phyloP scores from a whole-genome alignment of 495 filamentous ascomycete species.

The Ramalina peruviana region DNA sequence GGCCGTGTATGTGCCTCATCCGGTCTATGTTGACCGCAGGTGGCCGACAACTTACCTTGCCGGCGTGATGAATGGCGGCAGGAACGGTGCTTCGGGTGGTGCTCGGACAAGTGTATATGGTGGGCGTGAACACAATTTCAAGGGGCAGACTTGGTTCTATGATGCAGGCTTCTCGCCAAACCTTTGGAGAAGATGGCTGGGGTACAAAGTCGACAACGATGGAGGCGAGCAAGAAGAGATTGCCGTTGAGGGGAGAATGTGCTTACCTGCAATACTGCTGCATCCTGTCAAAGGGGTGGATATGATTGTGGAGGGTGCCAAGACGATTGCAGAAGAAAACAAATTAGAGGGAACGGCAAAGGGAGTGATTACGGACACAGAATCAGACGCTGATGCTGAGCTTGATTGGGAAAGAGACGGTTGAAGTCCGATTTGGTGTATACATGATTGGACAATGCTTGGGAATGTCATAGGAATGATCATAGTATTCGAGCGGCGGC shows the following conservation, averaged over 20 bases:
- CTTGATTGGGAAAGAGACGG: conserved; percentile 1
- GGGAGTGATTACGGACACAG: conserved; percentile 15
- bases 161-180: conserved; percentile 73
- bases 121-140: conserved; percentile 79
- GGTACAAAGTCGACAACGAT: conserved; percentile 68
- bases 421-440: not conserved
- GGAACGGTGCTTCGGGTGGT: conserved; percentile 65
- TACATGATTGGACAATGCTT: no score
- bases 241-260: conserved; percentile 76
- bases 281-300: conserved; percentile 86
- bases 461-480: no score
- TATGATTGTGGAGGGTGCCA: conserved; percentile 49
- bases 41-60: conserved; percentile 78
- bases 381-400: conserved; percentile 11
- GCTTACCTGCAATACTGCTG: conserved; percentile 77
- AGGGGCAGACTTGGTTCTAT: conserved; percentile 87
- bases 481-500: no score
- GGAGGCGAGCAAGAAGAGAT: conserved; percentile 75
- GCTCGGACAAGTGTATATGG: conserved; percentile 64
- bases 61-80: conserved; percentile 69
- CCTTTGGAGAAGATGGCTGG: conserved; percentile 78
- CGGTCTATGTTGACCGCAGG: conserved; percentile 74
- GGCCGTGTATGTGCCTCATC: conserved; percentile 86
- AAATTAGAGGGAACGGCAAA: conserved; percentile 16
- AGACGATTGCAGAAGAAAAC: conserved; percentile 19